Evolutionary conservation across 805 yeast genomes (phyloP), one percentile per base, ranked within the genome.

Genomic region (Tetrapisispora fleetii): DNA sequence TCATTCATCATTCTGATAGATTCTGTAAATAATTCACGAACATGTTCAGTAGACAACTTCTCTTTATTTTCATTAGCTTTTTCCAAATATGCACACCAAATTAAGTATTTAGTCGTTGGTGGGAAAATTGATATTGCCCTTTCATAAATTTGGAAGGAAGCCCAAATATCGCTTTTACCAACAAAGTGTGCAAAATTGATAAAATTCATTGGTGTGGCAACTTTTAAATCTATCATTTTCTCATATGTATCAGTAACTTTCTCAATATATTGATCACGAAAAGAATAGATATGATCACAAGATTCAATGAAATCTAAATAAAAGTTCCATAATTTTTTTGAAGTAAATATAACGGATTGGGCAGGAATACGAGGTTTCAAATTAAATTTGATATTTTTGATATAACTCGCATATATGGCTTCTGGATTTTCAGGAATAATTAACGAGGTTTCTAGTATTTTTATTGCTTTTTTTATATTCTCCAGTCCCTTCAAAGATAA

Each of bases 21-120:
- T 40, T 79, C 78, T 43, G 87, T 95, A 66, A 85, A 89, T 16
- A 84, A 58, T 49, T 85, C 95, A 36, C 95, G 68, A 6, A 85
- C 65, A 52, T 83, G 65, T 53, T 83, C 88, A 2, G 68, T 48
- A 1, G 70, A 64, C 21, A 75, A 52, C 1, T 51, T 36, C 17
- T 37, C 22, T 11, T 35, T 43, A 11, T 66, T 54, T 14, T 62
- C 55, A 32, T 81, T 53, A 0, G 79, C 74, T 48, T 76, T 79
- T 0, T 74, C 64, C 32, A 89, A 60, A 61, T 88, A 90, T 10
- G 76, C 67, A 47, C 75, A 77, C 90, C 91, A 87, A 17, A 89
- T 70, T 54, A 86, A 86, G 56, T 74, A 80, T 40, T 75, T 78
- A 3, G 77, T 71, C 24, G 52, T 56, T 1, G 58, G 50, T 0